Evolutionary conservation across 495 filamentous ascomycete species (phyloP).

Genomic region (Thermochaetoides thermophila): DNA sequence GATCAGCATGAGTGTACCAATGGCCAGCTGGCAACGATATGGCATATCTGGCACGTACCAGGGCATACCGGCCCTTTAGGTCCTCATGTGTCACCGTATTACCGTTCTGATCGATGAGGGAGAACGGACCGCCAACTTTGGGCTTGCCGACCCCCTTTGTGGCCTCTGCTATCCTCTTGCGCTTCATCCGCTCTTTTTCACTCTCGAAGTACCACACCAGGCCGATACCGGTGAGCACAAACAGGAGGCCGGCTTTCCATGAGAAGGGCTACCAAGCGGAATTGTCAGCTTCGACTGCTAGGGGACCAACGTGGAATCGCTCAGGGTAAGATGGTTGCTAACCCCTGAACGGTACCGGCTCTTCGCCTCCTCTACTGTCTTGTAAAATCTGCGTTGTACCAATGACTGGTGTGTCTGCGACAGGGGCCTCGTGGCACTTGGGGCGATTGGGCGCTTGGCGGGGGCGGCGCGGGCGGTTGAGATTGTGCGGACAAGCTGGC

Average conservation of each 20-base stretch:
- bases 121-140: constrained; percentile 80
- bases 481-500: constrained; percentile 15
- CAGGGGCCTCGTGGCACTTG: constrained; percentile 6
- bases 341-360: constrained; percentile 38
- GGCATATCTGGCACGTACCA: constrained; percentile 29
- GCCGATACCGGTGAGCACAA: constrained; percentile 59
- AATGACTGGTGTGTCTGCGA: constrained; percentile 18
- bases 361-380: constrained; percentile 40
- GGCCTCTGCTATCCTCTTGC: constrained; percentile 73
- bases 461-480: constrained; percentile 11
- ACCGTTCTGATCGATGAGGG: constrained; percentile 69
- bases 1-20: not conserved
- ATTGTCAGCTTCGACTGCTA: no score
- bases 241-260: constrained; percentile 73
- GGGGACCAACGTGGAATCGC: not conserved
- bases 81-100: constrained; percentile 58
- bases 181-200: constrained; percentile 79
- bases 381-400: constrained; percentile 22
- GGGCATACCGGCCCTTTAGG: constrained; percentile 70
- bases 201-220: constrained; percentile 79
- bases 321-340: constrained; percentile 8
- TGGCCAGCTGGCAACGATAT: not conserved
- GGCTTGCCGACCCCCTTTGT: constrained; percentile 84
- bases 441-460: constrained; percentile 8
- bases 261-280: constrained; percentile 67